These are phyloP conservation scores for Postia placenta DNA, from an alignment of 768 basidiomycete species.

Conservation along the genomic window DNA sequence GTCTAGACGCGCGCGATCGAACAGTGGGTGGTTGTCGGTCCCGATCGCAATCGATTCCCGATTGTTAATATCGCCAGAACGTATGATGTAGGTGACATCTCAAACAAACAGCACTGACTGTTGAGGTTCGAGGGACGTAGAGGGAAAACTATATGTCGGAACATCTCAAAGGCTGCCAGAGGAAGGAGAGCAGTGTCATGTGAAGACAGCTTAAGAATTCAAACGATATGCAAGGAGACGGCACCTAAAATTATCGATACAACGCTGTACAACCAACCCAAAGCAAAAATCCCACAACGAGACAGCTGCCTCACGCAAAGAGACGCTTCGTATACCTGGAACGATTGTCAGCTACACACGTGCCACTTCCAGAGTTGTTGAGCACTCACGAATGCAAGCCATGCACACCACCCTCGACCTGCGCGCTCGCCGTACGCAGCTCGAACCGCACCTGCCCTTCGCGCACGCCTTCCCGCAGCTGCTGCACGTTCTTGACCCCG, in stretches of 20 bases:
- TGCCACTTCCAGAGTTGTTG: constrained; percentile 9
- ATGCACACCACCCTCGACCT: constrained; percentile 94
- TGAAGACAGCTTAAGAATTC: too few species aligned
- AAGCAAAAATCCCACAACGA: not conserved
- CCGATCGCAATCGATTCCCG: not conserved
- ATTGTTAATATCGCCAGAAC: too few species aligned
- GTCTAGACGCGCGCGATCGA: not conserved
- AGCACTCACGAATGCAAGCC: constrained; percentile 84
- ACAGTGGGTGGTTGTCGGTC: not conserved
- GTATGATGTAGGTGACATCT: too few species aligned
- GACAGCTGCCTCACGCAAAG: constrained; percentile 31
- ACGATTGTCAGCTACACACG: constrained; percentile 1
- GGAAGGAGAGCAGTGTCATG: too few species aligned
- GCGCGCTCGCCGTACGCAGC: constrained; percentile 89
- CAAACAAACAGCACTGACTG: too few species aligned
- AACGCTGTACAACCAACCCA: not conserved
- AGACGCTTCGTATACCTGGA: constrained; percentile 53
- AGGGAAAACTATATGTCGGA: too few species aligned
- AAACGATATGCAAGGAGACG: not conserved
- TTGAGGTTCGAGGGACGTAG: too few species aligned
- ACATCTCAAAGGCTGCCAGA: too few species aligned
- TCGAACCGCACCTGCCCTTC: constrained; percentile 79
- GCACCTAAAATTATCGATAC: constrained; percentile 1
- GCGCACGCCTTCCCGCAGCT: constrained; percentile 60
- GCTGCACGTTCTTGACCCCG: constrained; percentile 63